Percentiles rank a stretch among this genome's conserved stretches.
Evolutionary conservation across 108 stramenopile species (phyloP).

Genomic region (Nitzschia inconspicua): DNA sequence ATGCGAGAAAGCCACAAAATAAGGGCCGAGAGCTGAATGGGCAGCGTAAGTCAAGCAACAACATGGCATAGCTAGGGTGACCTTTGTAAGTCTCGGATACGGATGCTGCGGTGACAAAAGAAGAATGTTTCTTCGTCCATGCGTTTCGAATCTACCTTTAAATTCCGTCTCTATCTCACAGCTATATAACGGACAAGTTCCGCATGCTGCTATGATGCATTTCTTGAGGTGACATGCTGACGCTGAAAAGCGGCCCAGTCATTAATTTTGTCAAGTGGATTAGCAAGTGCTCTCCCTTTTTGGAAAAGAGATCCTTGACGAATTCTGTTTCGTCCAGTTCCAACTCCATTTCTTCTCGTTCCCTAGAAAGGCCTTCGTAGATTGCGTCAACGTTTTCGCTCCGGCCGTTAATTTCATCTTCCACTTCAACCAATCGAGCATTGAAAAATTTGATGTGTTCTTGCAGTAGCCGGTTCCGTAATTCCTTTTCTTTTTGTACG

Average conservation of each 20-base stretch:
- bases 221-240: too few relatives aligned
- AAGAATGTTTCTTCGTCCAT: too few relatives aligned
- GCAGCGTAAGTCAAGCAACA: too few relatives aligned
- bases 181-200: too few relatives aligned
- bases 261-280: slow-evolving; percentile 18
- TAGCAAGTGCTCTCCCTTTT: slow-evolving; percentile 20
- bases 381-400: slow-evolving; percentile 25
- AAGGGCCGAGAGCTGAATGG: too few relatives aligned
- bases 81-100: too few relatives aligned
- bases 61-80: too few relatives aligned
- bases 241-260: slow-evolving; percentile 25
- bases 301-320: slow-evolving; percentile 17
- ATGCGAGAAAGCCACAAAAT: too few relatives aligned
- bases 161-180: too few relatives aligned
- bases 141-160: too few relatives aligned
- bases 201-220: too few relatives aligned
- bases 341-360: slow-evolving; percentile 7
- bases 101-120: too few relatives aligned
- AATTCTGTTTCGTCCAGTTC: slow-evolving; percentile 15
- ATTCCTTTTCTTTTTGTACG: slow-evolving; percentile 12
- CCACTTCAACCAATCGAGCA: slow-evolving; percentile 26
- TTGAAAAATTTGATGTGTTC: slow-evolving; percentile 42
- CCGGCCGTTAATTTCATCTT: slow-evolving; percentile 28
- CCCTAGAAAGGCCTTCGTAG: slow-evolving; percentile 7
- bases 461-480: slow-evolving; percentile 21